Base-by-base conservation (phyloP, 352 stramenopile genomes). In the Globisporangium iwayamae region DNA sequence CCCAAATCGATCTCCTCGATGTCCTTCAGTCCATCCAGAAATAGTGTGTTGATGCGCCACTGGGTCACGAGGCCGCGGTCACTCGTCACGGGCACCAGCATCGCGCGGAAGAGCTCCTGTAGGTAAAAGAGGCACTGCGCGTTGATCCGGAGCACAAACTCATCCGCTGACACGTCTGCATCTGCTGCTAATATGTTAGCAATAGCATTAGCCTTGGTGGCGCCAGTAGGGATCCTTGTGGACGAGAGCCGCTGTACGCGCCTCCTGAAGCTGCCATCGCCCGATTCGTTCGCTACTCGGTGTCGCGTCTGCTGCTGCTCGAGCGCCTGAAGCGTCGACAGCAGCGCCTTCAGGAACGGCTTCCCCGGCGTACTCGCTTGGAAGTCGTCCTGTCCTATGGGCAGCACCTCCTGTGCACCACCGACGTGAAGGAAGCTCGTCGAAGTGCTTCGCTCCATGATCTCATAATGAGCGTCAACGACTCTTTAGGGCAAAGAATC, bases 121-220 rank as follows among this genome's bases (percentile, higher is more conserved):
- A 71, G 28, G 25, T 71, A 71, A 32, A 71, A 71, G 4, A 65
- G 36, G 14, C 66, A 68, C 47, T 60, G 54, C 46, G 60, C 54
- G 18, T 64, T 71, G 53, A 71, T 48, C 13, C 56, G 28, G 3
- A 71, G 47, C 38, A 58, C 62, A 13, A 63, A 63, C 2, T 57
- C 62, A 16, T 16, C 55, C 7, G 36, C 55, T 51, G 1, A 20
- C 38, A 22, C 52, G 36, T 57, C 58, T 4, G 58, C 22, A 43
- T 18, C 14, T 10, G 9, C 25, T 9, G 51, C 9, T 46, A 14
- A 25, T 52, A 30, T 8, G 14, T 25, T 25, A 56, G 11, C 50
- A 38, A 30, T 13, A 50, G 36, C 28, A 60, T 11, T 3, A 51
- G 2, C 16, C 7, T 8, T 36, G 32, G 32, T 9, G 32, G n/a